phyloP scores from a whole-genome alignment of 208 protist genomes.

The Acanthamoeba culbertsoni region DNA sequence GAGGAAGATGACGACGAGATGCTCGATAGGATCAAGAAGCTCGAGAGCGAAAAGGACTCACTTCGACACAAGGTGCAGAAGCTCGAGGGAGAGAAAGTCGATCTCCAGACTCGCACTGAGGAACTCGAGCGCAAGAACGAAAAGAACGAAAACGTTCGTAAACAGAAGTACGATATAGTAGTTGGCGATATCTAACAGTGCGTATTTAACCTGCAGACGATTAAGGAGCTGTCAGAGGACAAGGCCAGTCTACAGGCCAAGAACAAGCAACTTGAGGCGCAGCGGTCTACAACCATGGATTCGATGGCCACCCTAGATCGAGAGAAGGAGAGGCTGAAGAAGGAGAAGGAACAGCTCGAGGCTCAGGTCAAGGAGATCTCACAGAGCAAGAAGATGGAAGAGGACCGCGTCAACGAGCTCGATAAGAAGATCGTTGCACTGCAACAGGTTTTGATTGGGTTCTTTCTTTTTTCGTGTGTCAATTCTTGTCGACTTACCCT shows the following conservation, averaged over 20 bases:
- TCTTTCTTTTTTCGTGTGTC: not conserved
- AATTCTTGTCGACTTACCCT: too few relatives aligned
- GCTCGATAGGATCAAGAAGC: not conserved
- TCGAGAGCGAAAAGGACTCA: not conserved
- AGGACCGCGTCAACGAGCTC: conserved; percentile 34
- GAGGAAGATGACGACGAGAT: not conserved
- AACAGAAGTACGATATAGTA: not conserved
- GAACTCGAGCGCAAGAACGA: not conserved
- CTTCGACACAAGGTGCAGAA: not conserved
- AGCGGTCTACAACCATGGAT: not conserved
- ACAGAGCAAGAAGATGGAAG: conserved; percentile 4
- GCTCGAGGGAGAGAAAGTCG: not conserved
- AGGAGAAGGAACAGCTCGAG: conserved; percentile 23
- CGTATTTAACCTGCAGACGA: not conserved
- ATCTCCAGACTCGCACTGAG: not conserved
- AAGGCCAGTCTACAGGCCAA: not conserved
- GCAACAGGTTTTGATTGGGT: not conserved
- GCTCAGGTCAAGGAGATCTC: not conserved
- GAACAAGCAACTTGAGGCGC: conserved; percentile 6
- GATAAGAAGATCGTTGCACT: conserved; percentile 4
- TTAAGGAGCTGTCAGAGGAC: not conserved
- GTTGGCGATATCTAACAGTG: too few relatives aligned
- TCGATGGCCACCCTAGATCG: not conserved
- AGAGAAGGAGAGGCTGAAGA: conserved; percentile 38
- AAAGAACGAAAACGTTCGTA: not conserved